A percentile compares a stretch with the other conserved stretches of the same genome.
Evolutionary conservation across 2,329 filamentous ascomycete species (phyloP).

Genomic region (Alternaria burnsii): DNA sequence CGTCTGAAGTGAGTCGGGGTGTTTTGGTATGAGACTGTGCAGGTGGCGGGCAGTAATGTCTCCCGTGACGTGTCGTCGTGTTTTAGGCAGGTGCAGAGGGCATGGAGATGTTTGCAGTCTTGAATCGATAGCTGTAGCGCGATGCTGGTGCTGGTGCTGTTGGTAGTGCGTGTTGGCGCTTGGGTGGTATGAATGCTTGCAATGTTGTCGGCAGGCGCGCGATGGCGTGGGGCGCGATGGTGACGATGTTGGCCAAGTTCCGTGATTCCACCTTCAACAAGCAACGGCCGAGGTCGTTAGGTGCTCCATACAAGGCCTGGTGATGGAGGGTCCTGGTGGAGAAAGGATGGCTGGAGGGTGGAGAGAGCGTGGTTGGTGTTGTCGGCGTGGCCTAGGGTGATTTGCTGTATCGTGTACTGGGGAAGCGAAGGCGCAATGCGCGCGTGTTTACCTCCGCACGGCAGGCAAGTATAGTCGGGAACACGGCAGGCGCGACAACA

Average conservation of each 20-base stretch:
- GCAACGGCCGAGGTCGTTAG: slow-evolving; percentile 34
- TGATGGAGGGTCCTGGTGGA: slow-evolving; percentile 19
- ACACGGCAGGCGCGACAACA: slow-evolving; percentile 19
- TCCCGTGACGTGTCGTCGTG: slow-evolving; percentile 15
- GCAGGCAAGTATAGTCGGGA: slow-evolving; percentile 25
- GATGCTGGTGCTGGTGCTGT: slow-evolving; percentile 2
- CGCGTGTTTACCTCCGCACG: slow-evolving; percentile 29
- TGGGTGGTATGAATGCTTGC: slow-evolving; percentile 42
- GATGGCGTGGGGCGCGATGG: slow-evolving; percentile 18
- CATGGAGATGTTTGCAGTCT: slow-evolving; percentile 32
- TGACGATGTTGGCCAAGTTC: slow-evolving; percentile 23
- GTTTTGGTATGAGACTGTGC: slow-evolving; percentile 14
- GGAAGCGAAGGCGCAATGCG: slow-evolving; percentile 32
- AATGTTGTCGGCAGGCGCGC: slow-evolving; percentile 33
- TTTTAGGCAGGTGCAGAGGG: slow-evolving; percentile 27
- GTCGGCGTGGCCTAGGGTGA: slow-evolving; percentile 31
- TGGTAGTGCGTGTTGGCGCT: slow-evolving; percentile 16
- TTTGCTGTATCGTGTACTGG: slow-evolving; percentile 33
- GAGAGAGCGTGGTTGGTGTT: slow-evolving; percentile 21
- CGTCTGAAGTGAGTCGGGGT: slow-evolving; percentile 9
- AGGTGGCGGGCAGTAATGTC: slow-evolving; percentile 22
- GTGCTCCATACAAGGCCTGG: slow-evolving; percentile 49
- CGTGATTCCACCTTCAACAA: slow-evolving; percentile 43
- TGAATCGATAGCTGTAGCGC: slow-evolving; percentile 42
- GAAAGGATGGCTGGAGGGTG: slow-evolving; percentile 24